Conservation (phyloP, 1,284 basidiomycete species). For the Rhodofomes roseus region DNA sequence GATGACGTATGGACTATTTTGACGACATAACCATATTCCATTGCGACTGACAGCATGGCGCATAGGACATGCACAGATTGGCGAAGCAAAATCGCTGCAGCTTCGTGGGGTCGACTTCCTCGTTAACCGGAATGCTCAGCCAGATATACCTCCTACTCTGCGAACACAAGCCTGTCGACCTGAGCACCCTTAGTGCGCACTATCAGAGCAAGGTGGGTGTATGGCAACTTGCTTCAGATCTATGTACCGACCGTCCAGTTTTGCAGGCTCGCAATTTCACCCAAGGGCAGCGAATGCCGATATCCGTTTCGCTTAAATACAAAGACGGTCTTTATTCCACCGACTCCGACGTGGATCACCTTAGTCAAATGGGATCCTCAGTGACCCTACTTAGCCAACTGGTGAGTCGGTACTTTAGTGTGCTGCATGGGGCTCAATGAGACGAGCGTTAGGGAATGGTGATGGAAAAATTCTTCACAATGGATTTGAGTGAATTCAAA, state of each 20-base stretch:
- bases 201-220: slow-evolving; percentile 62
- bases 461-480: slow-evolving; percentile 87
- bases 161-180: slow-evolving; percentile 60
- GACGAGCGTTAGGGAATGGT: slow-evolving; percentile 65
- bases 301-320: slow-evolving; percentile 65
- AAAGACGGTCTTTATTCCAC: slow-evolving; percentile 74
- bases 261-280: slow-evolving; percentile 66
- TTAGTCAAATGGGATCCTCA: slow-evolving; percentile 52
- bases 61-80: slow-evolving; percentile 29
- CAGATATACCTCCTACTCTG: slow-evolving; percentile 89
- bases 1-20: slow-evolving; percentile 53
- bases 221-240: background rate
- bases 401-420: slow-evolving; percentile 39
- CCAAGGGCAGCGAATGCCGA: slow-evolving; percentile 78
- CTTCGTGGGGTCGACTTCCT: slow-evolving; percentile 93
- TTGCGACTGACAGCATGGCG: background rate
- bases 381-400: slow-evolving; percentile 67
- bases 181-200: slow-evolving; percentile 48
- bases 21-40: background rate
- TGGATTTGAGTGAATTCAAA: slow-evolving; percentile 61
- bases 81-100: slow-evolving; percentile 55
- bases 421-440: slow-evolving; percentile 1
- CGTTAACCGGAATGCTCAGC: slow-evolving; percentile 77
- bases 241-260: background rate
- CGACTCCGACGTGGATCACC: slow-evolving; percentile 61